A percentile compares a stretch with the other conserved stretches of the same genome.
Conservation (phyloP, 2,329 filamentous ascomycete species). For the Xylaria sp. region DNA sequence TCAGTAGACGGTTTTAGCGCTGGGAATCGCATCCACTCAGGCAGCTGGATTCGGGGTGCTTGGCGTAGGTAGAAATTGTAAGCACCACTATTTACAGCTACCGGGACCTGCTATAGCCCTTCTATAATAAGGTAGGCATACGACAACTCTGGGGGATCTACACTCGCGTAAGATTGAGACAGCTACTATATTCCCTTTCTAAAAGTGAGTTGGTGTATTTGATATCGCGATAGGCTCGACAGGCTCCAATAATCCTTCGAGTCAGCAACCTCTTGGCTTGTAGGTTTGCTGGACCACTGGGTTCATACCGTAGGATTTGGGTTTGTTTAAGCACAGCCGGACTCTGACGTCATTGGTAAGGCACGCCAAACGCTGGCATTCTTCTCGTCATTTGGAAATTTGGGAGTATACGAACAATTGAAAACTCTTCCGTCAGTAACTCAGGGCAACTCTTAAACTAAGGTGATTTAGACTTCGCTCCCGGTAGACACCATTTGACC, state of each 20-base stretch:
- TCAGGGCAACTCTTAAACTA: background rate
- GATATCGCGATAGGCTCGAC: background rate
- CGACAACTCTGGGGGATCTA: background rate
- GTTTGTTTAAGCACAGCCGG: background rate
- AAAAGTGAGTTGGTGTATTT: background rate
- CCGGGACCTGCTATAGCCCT: background rate
- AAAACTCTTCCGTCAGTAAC: background rate
- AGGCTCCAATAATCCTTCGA: background rate
- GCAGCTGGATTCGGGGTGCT: background rate
- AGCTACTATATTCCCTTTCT: background rate
- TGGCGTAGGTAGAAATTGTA: background rate
- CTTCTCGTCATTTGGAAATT: background rate
- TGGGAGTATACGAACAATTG: background rate
- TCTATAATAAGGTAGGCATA: background rate
- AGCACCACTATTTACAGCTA: background rate
- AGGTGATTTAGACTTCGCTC: background rate
- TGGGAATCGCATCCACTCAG: background rate
- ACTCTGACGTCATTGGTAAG: conserved; percentile 3
- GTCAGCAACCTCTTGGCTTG: background rate
- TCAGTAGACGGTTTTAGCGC: background rate
- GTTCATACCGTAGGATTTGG: background rate
- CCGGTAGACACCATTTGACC: background rate
- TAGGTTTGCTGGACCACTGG: background rate
- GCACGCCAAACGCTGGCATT: background rate
- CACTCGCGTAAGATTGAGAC: background rate